Evolutionary conservation across 2,329 filamentous ascomycete genomes (phyloP).

Genomic region (Chalaropsis thielavioides): DNA sequence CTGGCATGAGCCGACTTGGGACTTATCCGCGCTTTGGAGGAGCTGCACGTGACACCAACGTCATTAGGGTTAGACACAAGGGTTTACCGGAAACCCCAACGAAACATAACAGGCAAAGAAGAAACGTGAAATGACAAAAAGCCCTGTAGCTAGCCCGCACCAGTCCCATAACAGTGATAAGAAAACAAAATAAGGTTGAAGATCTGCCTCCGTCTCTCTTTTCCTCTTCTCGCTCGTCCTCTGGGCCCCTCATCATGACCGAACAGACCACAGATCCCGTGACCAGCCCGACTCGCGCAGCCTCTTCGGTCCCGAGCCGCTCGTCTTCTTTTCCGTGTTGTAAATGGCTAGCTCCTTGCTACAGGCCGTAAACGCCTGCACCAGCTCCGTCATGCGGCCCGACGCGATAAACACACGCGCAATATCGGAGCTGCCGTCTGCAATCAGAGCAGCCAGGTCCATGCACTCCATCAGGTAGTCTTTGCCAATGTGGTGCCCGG

Average conservation of each 20-base stretch:
- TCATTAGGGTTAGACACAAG: slow-evolving; percentile 10
- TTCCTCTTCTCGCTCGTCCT: too few relatives aligned
- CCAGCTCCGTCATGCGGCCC: slow-evolving; percentile 58
- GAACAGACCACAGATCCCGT: slow-evolving; percentile 47
- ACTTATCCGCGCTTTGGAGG: background rate
- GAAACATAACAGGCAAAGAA: background rate
- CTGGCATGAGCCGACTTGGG: background rate
- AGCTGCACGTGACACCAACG: slow-evolving; percentile 10
- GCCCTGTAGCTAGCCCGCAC: background rate
- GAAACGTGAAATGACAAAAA: slow-evolving; percentile 7
- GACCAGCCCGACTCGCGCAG: slow-evolving; percentile 48
- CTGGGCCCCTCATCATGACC: slow-evolving; percentile 24
- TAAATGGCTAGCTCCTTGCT: slow-evolving; percentile 55
- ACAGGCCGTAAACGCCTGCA: slow-evolving; percentile 60
- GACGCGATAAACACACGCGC: slow-evolving; percentile 49
- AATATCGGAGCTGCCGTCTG: slow-evolving; percentile 54
- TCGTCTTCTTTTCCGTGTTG: slow-evolving; percentile 38
- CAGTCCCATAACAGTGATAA: background rate
- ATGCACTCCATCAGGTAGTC: slow-evolving; percentile 72
- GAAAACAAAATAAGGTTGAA: background rate
- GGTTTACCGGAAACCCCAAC: background rate
- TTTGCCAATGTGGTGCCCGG: slow-evolving; percentile 57
- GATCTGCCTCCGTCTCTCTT: background rate
- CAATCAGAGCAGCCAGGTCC: slow-evolving; percentile 65
- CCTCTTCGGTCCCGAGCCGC: slow-evolving; percentile 39